Percentiles rank a stretch among this genome's conserved stretches.
phyloP scores from a whole-genome alignment of 2,329 filamentous ascomycete genomes.

The Tympanopsis confertula region DNA sequence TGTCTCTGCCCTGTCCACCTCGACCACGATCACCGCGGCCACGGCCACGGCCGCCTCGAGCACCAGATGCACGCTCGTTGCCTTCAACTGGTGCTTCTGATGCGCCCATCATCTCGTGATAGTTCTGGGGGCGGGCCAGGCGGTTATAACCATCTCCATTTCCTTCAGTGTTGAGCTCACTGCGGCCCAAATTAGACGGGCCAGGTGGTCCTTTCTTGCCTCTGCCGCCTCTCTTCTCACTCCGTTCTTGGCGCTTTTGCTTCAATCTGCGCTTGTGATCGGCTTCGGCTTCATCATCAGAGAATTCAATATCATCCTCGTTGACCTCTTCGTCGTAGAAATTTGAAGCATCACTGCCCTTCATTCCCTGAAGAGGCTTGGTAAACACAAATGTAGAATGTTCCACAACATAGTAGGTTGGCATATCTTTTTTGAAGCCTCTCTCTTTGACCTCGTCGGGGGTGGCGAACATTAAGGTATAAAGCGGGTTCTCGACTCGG shows the following conservation, averaged over 20 bases:
- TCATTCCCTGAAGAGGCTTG: constrained; percentile 63
- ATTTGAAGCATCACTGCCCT: constrained; percentile 89
- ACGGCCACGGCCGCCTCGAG: constrained; percentile 13
- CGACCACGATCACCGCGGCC: constrained; percentile 29
- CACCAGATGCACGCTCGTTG: constrained; percentile 22
- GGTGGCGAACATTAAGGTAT: constrained; percentile 67
- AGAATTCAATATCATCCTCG: constrained; percentile 85
- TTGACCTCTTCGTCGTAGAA: constrained; percentile 83
- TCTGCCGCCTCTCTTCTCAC: constrained; percentile 24
- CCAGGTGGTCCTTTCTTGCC: constrained; percentile 20
- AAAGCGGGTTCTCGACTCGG: constrained; percentile 73
- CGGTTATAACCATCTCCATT: constrained; percentile 7
- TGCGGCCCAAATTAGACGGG: constrained; percentile 18
- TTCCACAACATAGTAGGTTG: constrained; percentile 67
- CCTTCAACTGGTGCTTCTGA: constrained; percentile 21
- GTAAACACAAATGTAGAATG: constrained; percentile 83
- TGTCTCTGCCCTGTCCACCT: constrained; percentile 29
- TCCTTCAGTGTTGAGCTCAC: constrained; percentile 9
- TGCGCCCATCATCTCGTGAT: constrained; percentile 45
- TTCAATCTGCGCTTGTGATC: constrained; percentile 65
- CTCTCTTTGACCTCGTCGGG: constrained; percentile 55
- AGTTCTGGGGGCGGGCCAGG: constrained; percentile 56
- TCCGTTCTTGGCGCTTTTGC: constrained; percentile 46
- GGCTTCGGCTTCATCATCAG: constrained; percentile 87
- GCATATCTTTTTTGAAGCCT: constrained; percentile 56